These are phyloP conservation scores for Tetraselmis chui DNA, from an alignment of 139 green algal genomes.

Conservation along the genomic window DNA sequence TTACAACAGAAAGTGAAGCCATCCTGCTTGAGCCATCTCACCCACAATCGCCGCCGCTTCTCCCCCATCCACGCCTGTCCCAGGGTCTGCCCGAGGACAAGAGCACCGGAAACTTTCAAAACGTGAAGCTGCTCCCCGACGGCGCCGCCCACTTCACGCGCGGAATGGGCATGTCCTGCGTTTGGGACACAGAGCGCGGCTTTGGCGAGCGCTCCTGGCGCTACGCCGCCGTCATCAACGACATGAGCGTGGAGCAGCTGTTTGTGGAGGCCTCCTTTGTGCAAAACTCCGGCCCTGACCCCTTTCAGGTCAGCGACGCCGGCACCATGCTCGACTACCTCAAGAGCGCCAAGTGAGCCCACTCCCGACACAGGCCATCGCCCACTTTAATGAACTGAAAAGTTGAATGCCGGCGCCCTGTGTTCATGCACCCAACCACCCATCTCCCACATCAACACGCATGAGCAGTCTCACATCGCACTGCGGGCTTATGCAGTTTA, in stretches of 20 bases:
- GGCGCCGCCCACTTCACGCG: constrained; percentile 4
- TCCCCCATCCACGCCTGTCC: background rate
- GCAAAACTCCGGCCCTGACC: background rate
- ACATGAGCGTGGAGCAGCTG: constrained; percentile 12
- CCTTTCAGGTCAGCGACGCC: background rate
- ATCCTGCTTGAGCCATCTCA: no score
- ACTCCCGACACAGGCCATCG: no score
- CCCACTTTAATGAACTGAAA: no score
- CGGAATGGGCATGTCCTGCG: constrained; percentile 6
- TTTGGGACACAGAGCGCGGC: background rate
- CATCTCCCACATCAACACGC: no score
- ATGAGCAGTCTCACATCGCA: no score
- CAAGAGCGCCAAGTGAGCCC: background rate
- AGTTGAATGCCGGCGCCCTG: no score
- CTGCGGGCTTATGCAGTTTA: no score
- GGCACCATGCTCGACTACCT: background rate
- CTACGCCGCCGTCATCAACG: constrained; percentile 5
- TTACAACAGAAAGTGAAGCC: no score
- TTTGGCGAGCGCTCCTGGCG: constrained; percentile 14
- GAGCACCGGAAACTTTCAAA: background rate
- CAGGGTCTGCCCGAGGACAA: background rate
- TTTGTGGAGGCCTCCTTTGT: constrained; percentile 2
- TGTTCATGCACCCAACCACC: no score
- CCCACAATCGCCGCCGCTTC: background rate
- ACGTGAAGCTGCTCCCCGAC: constrained; percentile 12